Base-by-base conservation (phyloP, 495 filamentous ascomycete species). In the Neurospora intermedia region DNA sequence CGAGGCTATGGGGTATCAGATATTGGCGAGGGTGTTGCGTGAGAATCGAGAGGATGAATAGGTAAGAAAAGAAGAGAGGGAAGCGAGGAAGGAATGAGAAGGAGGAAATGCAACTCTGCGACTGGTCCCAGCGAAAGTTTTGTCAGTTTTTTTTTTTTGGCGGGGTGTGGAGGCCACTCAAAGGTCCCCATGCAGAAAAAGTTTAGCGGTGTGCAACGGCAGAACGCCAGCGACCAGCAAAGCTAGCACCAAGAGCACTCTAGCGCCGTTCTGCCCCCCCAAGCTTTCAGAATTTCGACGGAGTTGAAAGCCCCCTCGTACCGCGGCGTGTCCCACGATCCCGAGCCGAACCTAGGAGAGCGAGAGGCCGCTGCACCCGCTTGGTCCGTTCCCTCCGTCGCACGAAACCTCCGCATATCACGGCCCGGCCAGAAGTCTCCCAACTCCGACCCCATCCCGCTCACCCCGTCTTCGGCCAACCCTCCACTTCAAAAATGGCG, bases 261-360 rank as follows among this genome's bases (percentile, higher is more conserved):
- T 76, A 76, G 78, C 77, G 73, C 71, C 11, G 2, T 48, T 31
- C 18, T 48, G 27, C 35, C 35, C 35, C 35, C 35, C 35, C 31
- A 69, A 74, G 75, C 78, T 74, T 54, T 76, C 73, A 80, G 74
- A 78, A 80, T 75, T 80, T 80, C 75, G 73, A 71, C 35, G 35
- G 4, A 38, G 74, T 70, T 74, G 46, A 43, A 69, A 40, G 54
- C 54, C 54, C 54, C 54, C 35, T 39, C 39, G 39, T 39, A 39
- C 39, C 39, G 48, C 31, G 31, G 23, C 54, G 23, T 62, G 54
- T 62, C 54, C 54, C 23, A 62, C 54, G 54, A 23, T 70, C 70
- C 42, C 46, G 42, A 38, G 66, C 69, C 38, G 69, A 69, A 43
- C 31, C 70, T 39, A 16, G 54, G 54, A 62, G 54, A 27, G 54